Conservation (phyloP, 192 early-diverging fungal species). For the Coemansia sp. region DNA sequence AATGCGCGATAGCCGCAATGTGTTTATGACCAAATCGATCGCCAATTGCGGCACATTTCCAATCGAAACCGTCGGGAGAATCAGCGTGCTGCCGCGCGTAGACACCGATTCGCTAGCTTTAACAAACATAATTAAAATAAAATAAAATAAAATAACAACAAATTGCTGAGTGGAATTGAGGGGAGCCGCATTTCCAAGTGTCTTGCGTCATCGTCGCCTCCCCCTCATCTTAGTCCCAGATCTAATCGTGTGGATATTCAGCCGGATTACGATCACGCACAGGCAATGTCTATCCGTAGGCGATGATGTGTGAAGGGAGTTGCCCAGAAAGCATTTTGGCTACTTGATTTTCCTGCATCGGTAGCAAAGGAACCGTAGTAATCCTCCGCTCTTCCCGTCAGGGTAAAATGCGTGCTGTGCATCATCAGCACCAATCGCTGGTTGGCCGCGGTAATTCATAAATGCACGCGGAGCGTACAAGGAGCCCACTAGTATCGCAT, state of each 20-base stretch:
- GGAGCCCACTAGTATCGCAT: too few relatives aligned
- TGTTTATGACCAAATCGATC: slow-evolving; percentile 70
- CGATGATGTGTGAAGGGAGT: too few relatives aligned
- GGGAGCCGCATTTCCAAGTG: too few relatives aligned
- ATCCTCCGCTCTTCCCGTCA: not conserved
- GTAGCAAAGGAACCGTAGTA: not conserved
- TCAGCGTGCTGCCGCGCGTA: slow-evolving; percentile 34
- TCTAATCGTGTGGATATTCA: not conserved
- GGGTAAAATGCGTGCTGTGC: not conserved
- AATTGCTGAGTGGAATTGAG: too few relatives aligned
- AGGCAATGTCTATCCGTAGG: not conserved
- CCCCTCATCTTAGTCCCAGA: not conserved
- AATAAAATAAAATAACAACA: too few relatives aligned
- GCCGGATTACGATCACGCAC: slow-evolving; percentile 2
- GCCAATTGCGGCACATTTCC: slow-evolving; percentile 80
- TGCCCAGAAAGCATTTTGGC: too few relatives aligned
- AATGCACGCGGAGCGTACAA: too few relatives aligned
- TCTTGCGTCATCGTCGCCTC: slow-evolving; percentile 9
- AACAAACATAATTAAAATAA: not conserved
- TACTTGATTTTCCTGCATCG: too few relatives aligned
- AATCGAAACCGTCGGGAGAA: slow-evolving; percentile 70
- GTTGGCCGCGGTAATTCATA: not conserved
- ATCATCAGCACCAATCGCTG: not conserved
- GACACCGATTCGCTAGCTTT: not conserved
- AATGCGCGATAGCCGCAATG: slow-evolving; percentile 61